These are phyloP conservation scores for Cyclospora cayetanensis DNA, from an alignment of 169 alveolate species.

Conservation along the genomic window DNA sequence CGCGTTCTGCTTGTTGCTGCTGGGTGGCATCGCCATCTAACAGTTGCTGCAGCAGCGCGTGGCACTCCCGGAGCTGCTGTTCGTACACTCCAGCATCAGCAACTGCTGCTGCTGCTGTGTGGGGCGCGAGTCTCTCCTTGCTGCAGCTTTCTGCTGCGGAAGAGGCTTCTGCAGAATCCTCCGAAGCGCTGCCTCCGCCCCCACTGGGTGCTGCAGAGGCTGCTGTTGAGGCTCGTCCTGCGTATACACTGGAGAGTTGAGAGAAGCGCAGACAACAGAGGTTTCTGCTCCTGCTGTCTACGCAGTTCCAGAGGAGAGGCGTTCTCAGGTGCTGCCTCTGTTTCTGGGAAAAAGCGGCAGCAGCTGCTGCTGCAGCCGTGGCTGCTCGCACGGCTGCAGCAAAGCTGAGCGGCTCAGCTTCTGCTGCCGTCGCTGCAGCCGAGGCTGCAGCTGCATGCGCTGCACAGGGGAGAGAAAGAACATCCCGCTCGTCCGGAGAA, in stretches of 20 bases:
- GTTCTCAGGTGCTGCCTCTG: not conserved
- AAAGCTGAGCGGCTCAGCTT: not conserved
- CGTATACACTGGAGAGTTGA: not conserved
- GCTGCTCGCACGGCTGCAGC: constrained; percentile 23
- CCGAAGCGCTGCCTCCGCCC: not conserved
- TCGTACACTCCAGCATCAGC: not conserved
- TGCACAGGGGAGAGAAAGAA: too few species aligned
- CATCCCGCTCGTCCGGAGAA: not conserved
- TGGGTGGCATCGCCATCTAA: constrained; percentile 18
- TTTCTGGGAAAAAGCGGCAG: constrained; percentile 3
- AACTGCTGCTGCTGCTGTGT: not conserved
- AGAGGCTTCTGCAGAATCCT: not conserved
- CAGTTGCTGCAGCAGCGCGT: constrained; percentile 42
- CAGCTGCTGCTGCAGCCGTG: not conserved
- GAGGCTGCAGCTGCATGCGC: not conserved
- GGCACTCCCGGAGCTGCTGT: constrained; percentile 21
- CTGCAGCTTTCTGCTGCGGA: not conserved
- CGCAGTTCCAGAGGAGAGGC: not conserved
- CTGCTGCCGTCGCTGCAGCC: not conserved
- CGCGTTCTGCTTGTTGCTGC: constrained; percentile 41
- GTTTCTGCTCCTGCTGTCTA: not conserved
- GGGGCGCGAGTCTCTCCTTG: not conserved
- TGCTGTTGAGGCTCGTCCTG: not conserved
- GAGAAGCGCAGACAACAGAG: not conserved
- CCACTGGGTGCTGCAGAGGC: not conserved